phyloP scores from a whole-genome alignment of 2,329 filamentous ascomycete genomes.

The Trichoderma atroviride region DNA sequence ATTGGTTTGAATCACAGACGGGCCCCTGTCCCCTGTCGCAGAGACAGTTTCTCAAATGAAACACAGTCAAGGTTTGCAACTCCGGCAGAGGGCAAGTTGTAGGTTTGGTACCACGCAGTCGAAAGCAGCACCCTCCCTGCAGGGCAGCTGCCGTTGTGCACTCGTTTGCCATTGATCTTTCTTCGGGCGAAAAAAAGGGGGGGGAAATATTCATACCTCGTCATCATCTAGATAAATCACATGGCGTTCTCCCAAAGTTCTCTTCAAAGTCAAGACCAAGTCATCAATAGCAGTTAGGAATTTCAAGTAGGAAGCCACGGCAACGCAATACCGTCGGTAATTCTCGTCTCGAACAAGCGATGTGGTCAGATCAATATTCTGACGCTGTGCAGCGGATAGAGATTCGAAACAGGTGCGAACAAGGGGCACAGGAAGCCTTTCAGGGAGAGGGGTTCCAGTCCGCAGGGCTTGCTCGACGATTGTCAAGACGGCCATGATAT shows the following conservation, averaged over 20 bases:
- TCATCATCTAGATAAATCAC: constrained; percentile 38
- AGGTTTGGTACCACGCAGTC: neutral
- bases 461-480: constrained; percentile 51
- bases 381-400: constrained; percentile 30
- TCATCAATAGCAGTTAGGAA: constrained; percentile 50
- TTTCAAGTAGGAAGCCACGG: constrained; percentile 47
- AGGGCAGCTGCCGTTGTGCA: neutral
- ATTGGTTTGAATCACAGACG: neutral
- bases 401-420: constrained; percentile 41
- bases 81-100: neutral
- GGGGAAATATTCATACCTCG: constrained; percentile 12
- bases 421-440: constrained; percentile 51
- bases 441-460: constrained; percentile 51
- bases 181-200: neutral
- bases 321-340: constrained; percentile 52
- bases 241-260: constrained; percentile 46
- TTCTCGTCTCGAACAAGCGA: constrained; percentile 44
- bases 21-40: neutral
- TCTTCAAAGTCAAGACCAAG: constrained; percentile 48
- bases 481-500: constrained; percentile 53
- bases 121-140: neutral
- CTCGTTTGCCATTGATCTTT: neutral
- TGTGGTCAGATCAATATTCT: constrained; percentile 37
- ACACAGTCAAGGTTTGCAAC: neutral
- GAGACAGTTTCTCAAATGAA: neutral